Evolutionary conservation across 192 early-diverging fungal genomes (phyloP).

Genomic region (Backusella westeae): DNA sequence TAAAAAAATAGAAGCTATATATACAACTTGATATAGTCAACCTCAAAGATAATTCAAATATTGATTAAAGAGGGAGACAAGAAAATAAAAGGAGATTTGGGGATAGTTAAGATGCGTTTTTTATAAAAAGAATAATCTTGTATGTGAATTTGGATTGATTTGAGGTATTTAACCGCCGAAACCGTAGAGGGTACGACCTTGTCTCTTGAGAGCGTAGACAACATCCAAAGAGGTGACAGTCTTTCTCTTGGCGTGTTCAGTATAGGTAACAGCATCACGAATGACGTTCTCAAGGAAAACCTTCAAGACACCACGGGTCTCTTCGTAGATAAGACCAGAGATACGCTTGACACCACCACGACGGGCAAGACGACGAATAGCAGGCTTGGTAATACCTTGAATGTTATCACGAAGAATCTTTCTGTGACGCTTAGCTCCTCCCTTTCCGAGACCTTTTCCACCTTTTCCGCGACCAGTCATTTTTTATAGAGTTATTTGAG

Average conservation of each 20-base stretch:
- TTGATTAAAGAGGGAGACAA: not conserved
- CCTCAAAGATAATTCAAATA: not conserved
- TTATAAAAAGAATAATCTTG: conserved; percentile 2
- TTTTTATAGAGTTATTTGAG: conserved; percentile 17
- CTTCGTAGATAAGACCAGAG: conserved; percentile 96
- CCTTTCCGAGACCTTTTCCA: conserved; percentile 99
- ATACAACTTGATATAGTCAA: not conserved
- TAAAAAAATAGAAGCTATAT: not conserved
- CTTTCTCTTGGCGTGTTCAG: conserved; percentile 99
- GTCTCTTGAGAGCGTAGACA: conserved; percentile 98
- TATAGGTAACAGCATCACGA: conserved; percentile 96
- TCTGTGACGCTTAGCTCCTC: conserved; percentile 99
- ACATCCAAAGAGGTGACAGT: conserved; percentile 99
- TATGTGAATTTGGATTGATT: not conserved
- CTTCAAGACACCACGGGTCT: conserved; percentile 97
- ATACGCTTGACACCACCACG: conserved; percentile 99
- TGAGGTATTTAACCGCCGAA: conserved; percentile 51
- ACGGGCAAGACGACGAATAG: conserved; percentile 96
- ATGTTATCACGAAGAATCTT: conserved; percentile 99
- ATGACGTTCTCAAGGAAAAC: conserved; percentile 99
- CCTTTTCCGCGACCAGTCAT: conserved; percentile 99
- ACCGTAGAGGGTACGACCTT: conserved; percentile 91
- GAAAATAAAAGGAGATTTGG: not conserved
- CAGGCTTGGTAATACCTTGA: conserved; percentile 49
- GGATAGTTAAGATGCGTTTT: not conserved